These are phyloP conservation scores for Populus davidiana DNA, from an alignment of 345 rosid species.

Conservation along the genomic window DNA sequence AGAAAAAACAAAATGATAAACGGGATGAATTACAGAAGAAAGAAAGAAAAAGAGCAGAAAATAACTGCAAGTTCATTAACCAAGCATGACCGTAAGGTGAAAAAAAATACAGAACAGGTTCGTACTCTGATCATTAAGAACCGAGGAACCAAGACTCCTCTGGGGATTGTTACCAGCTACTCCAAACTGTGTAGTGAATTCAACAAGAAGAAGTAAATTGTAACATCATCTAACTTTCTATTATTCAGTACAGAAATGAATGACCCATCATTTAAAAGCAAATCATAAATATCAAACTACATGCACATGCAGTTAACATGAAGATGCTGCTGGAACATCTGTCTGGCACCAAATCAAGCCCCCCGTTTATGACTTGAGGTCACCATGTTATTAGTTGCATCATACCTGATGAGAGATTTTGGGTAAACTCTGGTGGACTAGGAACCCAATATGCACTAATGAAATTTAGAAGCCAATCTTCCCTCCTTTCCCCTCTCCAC, in stretches of 20 bases:
- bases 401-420: not conserved
- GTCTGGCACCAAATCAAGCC: not conserved
- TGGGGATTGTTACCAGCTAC: conserved; percentile 69
- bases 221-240: not conserved
- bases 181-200: conserved; percentile 56
- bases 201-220: conserved; percentile 10
- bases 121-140: conserved; percentile 76
- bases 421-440: conserved; percentile 1
- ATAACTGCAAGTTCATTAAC: not conserved
- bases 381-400: not conserved
- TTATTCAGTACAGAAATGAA: not conserved
- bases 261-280: not conserved
- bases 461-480: not conserved
- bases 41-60: not conserved
- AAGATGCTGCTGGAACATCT: not conserved
- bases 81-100: not conserved
- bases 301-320: not conserved
- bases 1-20: not conserved
- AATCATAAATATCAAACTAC: not conserved
- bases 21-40: not conserved
- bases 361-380: not conserved
- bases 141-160: conserved; percentile 66
- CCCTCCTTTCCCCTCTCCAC: not conserved
- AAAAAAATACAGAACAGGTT: not conserved
- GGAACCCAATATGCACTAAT: not conserved